Percentiles rank a stretch among this genome's conserved stretches.
These are phyloP conservation scores for Lactuca saligna DNA, from an alignment of 129 eudicot species.

Conservation along the genomic window DNA sequence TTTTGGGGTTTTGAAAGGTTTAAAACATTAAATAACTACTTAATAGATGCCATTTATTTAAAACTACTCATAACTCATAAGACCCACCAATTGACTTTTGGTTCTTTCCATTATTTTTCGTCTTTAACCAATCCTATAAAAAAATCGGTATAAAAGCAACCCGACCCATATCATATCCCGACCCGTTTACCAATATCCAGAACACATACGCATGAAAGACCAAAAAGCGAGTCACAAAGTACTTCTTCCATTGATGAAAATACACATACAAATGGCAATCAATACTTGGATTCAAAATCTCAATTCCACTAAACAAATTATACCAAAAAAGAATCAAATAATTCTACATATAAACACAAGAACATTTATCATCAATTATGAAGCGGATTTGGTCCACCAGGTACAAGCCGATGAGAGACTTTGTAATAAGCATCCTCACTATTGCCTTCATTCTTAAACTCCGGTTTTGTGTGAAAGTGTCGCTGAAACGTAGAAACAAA, in stretches of 20 bases:
- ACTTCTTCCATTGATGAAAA: slow-evolving; percentile 8
- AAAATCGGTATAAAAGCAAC: background rate
- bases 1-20: background rate
- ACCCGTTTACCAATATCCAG: background rate
- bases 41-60: background rate
- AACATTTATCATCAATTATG: slow-evolving; percentile 42
- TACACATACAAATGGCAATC: slow-evolving; percentile 11
- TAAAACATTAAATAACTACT: too few species aligned
- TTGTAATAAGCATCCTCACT: slow-evolving; percentile 25
- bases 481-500: slow-evolving; percentile 39
- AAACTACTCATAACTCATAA: background rate
- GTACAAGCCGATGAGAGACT: slow-evolving; percentile 57
- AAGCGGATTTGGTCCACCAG: slow-evolving; percentile 79
- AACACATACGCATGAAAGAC: background rate
- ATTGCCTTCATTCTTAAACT: slow-evolving; percentile 27
- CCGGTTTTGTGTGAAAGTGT: slow-evolving; percentile 43
- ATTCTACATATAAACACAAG: slow-evolving; percentile 20
- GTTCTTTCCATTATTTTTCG: background rate
- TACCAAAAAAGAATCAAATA: slow-evolving; percentile 14
- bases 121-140: too few species aligned
- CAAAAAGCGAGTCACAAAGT: background rate
- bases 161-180: background rate
- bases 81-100: background rate
- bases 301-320: slow-evolving; percentile 15
- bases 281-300: slow-evolving; percentile 14